Conservation (phyloP, 2,329 filamentous ascomycete species). For the Microcera coccophila region DNA sequence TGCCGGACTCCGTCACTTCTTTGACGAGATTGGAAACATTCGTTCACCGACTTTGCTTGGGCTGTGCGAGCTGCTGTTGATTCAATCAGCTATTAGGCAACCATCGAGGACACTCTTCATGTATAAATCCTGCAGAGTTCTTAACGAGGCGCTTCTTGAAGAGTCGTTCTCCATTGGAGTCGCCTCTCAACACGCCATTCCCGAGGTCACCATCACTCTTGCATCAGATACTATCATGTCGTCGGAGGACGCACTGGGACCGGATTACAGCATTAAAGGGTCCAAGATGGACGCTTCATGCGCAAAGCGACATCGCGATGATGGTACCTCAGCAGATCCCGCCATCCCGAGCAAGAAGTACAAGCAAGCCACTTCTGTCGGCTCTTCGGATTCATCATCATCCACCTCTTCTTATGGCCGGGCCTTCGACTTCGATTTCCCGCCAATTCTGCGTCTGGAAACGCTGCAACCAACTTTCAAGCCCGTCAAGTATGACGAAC, state of each 20-base stretch:
- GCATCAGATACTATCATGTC: background rate
- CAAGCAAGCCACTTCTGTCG: conserved; percentile 24
- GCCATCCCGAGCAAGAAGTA: conserved; percentile 23
- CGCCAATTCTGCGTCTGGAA: conserved; percentile 14
- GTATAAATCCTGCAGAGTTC: background rate
- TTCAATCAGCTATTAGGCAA: too few species aligned
- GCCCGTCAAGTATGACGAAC: conserved; percentile 20
- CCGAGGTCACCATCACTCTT: background rate
- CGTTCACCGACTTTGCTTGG: background rate
- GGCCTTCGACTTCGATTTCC: conserved; percentile 15
- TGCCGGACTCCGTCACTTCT: background rate
- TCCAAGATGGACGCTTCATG: conserved; percentile 16
- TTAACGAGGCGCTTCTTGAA: background rate
- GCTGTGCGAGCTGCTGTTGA: background rate
- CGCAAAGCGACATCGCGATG: conserved; percentile 22
- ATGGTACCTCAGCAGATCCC: conserved; percentile 17
- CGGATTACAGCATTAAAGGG: background rate
- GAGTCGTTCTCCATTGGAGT: background rate
- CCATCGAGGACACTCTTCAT: too few species aligned
- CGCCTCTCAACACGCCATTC: background rate
- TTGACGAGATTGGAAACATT: background rate
- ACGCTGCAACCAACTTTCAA: conserved; percentile 20
- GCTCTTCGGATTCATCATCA: conserved; percentile 20
- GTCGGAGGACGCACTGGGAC: background rate
- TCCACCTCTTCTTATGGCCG: conserved; percentile 14